phyloP scores from a whole-genome alignment of 345 rosid species.

The Lepidium sativum region DNA sequence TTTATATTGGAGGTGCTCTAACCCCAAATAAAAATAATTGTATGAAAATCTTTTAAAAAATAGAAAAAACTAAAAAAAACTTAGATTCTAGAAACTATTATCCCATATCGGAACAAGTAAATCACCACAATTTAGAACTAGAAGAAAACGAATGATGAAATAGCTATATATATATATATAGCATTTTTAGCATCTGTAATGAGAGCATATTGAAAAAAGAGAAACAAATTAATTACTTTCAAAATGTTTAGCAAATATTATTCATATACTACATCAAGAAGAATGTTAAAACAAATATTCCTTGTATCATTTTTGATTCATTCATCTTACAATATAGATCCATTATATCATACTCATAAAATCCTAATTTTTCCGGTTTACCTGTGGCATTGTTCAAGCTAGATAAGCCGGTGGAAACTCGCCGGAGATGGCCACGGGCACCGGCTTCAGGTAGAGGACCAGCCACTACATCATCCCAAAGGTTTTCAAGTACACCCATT shows the following conservation, averaged over 20 bases:
- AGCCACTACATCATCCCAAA: conserved; percentile 85
- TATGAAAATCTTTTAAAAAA: too few relatives aligned
- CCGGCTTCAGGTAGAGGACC: conserved; percentile 87
- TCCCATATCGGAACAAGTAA: too few relatives aligned
- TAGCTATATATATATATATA: too few relatives aligned
- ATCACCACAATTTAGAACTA: too few relatives aligned
- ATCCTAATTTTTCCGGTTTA: not conserved
- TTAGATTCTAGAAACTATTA: too few relatives aligned
- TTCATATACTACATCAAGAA: not conserved
- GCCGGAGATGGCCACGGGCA: conserved; percentile 72
- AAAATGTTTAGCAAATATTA: not conserved
- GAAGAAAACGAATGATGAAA: too few relatives aligned
- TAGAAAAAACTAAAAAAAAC: too few relatives aligned
- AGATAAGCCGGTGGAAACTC: conserved; percentile 28
- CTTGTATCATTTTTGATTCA: not conserved
- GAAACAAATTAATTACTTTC: too few relatives aligned
- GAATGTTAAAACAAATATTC: not conserved
- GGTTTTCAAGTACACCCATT: conserved; percentile 26
- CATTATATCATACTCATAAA: not conserved
- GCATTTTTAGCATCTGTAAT: too few relatives aligned
- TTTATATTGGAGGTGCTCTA: too few relatives aligned
- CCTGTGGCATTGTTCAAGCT: conserved; percentile 31
- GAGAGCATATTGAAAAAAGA: too few relatives aligned
- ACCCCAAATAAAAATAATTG: too few relatives aligned
- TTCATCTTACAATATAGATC: not conserved